Evolutionary conservation across 2,329 filamentous ascomycete genomes (phyloP).

Genomic region (Pestalotiopsis fici): DNA sequence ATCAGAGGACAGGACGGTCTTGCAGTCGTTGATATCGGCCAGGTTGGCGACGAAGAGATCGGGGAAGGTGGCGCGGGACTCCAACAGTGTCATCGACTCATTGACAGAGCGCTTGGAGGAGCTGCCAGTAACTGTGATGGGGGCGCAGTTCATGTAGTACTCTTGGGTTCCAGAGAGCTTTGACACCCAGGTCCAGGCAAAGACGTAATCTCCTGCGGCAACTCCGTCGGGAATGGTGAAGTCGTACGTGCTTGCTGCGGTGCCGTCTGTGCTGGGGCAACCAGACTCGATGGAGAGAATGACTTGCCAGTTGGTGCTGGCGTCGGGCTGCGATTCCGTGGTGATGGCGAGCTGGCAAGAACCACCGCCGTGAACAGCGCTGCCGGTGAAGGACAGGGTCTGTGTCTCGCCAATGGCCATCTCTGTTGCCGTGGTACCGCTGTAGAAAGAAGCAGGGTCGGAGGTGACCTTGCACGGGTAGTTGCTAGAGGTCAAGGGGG

Average conservation of each 20-base stretch:
- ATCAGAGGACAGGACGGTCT: slow-evolving; percentile 50
- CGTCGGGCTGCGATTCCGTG: slow-evolving; percentile 48
- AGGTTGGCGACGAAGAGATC: slow-evolving; percentile 72
- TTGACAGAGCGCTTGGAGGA: slow-evolving; percentile 23
- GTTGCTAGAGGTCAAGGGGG: slow-evolving; percentile 55
- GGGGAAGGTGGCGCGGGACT: slow-evolving; percentile 51
- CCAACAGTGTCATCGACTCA: slow-evolving; percentile 33
- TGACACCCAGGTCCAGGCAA: slow-evolving; percentile 78
- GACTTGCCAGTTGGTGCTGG: slow-evolving; percentile 62
- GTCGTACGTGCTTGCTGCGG: slow-evolving; percentile 47
- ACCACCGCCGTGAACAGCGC: slow-evolving; percentile 71
- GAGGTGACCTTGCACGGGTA: slow-evolving; percentile 66
- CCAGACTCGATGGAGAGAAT: slow-evolving; percentile 71
- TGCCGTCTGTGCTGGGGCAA: slow-evolving; percentile 55
- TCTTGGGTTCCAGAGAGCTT: slow-evolving; percentile 69
- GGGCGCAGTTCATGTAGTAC: slow-evolving; percentile 61
- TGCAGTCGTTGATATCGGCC: slow-evolving; percentile 49
- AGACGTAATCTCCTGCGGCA: slow-evolving; percentile 62
- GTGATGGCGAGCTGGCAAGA: slow-evolving; percentile 74
- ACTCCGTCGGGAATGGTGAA: slow-evolving; percentile 63
- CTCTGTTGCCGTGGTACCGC: slow-evolving; percentile 40
- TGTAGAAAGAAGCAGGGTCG: slow-evolving; percentile 26
- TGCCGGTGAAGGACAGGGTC: slow-evolving; percentile 56
- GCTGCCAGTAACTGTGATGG: slow-evolving; percentile 53
- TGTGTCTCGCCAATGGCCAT: slow-evolving; percentile 42